These are phyloP conservation scores for Cantharellus anzutake DNA, from an alignment of 768 basidiomycete genomes.

Conservation along the genomic window DNA sequence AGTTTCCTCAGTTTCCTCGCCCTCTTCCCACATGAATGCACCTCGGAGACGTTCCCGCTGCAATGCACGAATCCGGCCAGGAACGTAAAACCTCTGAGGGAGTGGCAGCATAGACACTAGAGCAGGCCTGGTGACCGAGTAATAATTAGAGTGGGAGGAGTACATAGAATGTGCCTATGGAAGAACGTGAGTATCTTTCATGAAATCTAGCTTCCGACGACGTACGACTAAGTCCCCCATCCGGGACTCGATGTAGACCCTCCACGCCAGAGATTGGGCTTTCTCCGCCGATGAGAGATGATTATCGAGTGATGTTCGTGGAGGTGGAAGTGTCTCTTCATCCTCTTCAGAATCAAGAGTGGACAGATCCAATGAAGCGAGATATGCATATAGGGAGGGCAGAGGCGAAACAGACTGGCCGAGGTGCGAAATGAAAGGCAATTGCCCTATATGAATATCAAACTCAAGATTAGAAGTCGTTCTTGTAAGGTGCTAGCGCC, in stretches of 20 bases:
- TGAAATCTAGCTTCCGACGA: slow-evolving; percentile 8
- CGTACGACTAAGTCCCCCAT: slow-evolving; percentile 56
- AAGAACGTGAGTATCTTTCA: background rate
- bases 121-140: slow-evolving; percentile 30
- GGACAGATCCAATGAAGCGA: slow-evolving; percentile 26
- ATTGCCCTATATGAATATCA: slow-evolving; percentile 29
- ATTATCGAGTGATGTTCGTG: slow-evolving; percentile 23
- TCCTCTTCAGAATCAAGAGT: slow-evolving; percentile 5
- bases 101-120: slow-evolving; percentile 39
- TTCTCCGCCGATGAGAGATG: slow-evolving; percentile 27
- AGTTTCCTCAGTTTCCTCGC: slow-evolving; percentile 23
- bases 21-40: slow-evolving; percentile 40
- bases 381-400: slow-evolving; percentile 44
- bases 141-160: slow-evolving; percentile 44
- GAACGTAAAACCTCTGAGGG: slow-evolving; percentile 60
- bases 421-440: slow-evolving; percentile 51
- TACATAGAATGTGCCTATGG: slow-evolving; percentile 44
- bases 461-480: background rate
- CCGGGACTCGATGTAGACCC: slow-evolving; percentile 41
- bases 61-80: slow-evolving; percentile 36
- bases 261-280: slow-evolving; percentile 41
- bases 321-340: slow-evolving; percentile 2
- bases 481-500: background rate
- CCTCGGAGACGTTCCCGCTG: slow-evolving; percentile 40
- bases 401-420: slow-evolving; percentile 31